These are phyloP conservation scores for Komagataella mondaviorum DNA, from an alignment of 805 yeast species.

Conservation along the genomic window DNA sequence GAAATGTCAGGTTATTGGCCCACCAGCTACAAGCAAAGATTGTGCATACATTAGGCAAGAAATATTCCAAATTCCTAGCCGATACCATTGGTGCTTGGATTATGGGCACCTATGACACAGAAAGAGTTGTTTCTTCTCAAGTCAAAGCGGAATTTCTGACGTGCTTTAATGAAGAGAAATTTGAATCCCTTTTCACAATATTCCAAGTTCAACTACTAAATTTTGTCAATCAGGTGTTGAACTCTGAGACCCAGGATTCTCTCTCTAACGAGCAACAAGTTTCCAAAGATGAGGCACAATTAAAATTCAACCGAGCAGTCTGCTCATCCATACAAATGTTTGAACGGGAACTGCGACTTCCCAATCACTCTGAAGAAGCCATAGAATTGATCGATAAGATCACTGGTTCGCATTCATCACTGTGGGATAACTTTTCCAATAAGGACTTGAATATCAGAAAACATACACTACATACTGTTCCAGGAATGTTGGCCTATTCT, in stretches of 20 bases:
- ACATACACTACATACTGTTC: conserved; percentile 20
- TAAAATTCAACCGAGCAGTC: conserved; percentile 47
- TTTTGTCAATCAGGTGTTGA: conserved; percentile 36
- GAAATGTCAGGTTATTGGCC: conserved; percentile 43
- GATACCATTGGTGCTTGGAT: conserved; percentile 66
- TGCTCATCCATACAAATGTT: conserved; percentile 32
- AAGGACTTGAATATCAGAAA: conserved; percentile 28
- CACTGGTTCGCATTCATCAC: conserved; percentile 16
- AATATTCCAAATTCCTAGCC: conserved; percentile 49
- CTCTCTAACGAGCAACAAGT: conserved; percentile 66
- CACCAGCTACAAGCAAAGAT: conserved; percentile 54
- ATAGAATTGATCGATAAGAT: not conserved
- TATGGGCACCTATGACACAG: conserved; percentile 59
- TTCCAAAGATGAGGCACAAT: conserved; percentile 47
- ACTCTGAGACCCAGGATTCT: conserved; percentile 44
- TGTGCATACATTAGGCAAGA: conserved; percentile 37
- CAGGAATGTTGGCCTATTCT: conserved; percentile 12
- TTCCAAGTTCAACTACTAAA: conserved; percentile 44
- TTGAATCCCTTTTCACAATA: conserved; percentile 44
- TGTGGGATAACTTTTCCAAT: conserved; percentile 28
- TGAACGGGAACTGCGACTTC: conserved; percentile 5
- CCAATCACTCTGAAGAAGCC: not conserved
- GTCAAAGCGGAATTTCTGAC: conserved; percentile 31
- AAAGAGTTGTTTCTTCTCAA: conserved; percentile 39
- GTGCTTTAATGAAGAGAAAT: conserved; percentile 46